Base-by-base conservation (phyloP, 768 basidiomycete genomes). In the Trametes cubensis region DNA sequence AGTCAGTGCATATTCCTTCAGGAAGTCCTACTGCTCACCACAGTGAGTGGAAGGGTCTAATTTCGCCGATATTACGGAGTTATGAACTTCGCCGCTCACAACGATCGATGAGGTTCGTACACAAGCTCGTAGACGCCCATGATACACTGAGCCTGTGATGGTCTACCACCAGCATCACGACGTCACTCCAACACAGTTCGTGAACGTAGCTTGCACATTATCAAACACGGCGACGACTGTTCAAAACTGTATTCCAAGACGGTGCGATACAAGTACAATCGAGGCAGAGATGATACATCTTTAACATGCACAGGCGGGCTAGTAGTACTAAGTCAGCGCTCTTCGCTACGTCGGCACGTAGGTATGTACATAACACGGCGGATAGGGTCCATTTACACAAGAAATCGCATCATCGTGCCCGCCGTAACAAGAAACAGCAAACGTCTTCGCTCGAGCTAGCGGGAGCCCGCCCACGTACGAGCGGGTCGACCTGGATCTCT, bases 381-480 rank as follows among this genome's bases (percentile, higher is more conserved):
- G 28, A 28, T 28, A 28, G 28, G 28, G 28, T 28, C 28, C 28
- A 28, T 28, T 3, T 28, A 28, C 28, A 28, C 28, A 28, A 28
- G 28, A 28, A 28, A 30, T 30, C 44, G 18, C 44, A 10, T 30
- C 11, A 20, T 38, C 54, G 20, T 14, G 28, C 28, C 39, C n/a
- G 25, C 48, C 25, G 30, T 45, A 3, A 15, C 20, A 23, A 20
- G n/a, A 18, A 20, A 30, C 13, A 30, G n/a, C 28, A n/a, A 26
- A 44, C 30, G 30, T 48, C 56, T 56, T 58, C 56, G 56, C 56
- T 58, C 46, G 56, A 58, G 56, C 15, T 23, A 49, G 39, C 55
- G 55, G 55, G 44, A 30, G n/a, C 55, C 44, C 55, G 55, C 18
- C 55, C 57, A 34, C 48, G 57, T 50, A 58, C 57, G 57, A 58